These are phyloP conservation scores for Termitomyces sp. DNA, from an alignment of 768 basidiomycete genomes.

Conservation along the genomic window DNA sequence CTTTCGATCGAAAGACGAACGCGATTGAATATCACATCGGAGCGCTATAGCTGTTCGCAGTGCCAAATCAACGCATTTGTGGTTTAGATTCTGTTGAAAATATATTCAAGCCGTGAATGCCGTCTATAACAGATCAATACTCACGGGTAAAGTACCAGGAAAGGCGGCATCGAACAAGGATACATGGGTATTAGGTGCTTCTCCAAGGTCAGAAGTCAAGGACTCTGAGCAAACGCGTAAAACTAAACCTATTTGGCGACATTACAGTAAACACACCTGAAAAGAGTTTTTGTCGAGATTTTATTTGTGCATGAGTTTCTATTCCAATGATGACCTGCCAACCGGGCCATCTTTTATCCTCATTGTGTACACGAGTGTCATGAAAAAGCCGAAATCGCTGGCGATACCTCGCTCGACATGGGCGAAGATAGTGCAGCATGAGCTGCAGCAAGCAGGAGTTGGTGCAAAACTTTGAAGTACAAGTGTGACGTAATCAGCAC, in stretches of 20 bases:
- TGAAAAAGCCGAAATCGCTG: conserved; percentile 23
- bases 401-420: conserved; percentile 13
- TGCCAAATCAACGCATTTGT: conserved; percentile 71
- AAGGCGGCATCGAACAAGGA: conserved; percentile 83
- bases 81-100: conserved; percentile 46
- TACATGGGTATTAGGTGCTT: conserved; percentile 67
- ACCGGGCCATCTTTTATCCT: conserved; percentile 63
- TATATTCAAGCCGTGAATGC: neutral
- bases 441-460: neutral
- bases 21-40: conserved; percentile 50
- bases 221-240: conserved; percentile 24
- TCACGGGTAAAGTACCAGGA: conserved; percentile 88
- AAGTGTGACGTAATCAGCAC: conserved; percentile 12
- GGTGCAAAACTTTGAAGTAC: neutral
- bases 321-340: conserved; percentile 92
- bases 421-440: conserved; percentile 17
- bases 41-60: conserved; percentile 80
- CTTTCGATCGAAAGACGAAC: conserved; percentile 90
- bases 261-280: conserved; percentile 37
- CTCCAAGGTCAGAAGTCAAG: conserved; percentile 33
- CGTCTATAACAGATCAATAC: conserved; percentile 17
- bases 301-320: conserved; percentile 94
- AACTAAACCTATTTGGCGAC: neutral
- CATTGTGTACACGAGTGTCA: conserved; percentile 24
- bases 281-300: conserved; percentile 83